Evolutionary conservation across 164 flowering plant genomes (phyloP).

Genomic region (Liquidambar formosana): DNA sequence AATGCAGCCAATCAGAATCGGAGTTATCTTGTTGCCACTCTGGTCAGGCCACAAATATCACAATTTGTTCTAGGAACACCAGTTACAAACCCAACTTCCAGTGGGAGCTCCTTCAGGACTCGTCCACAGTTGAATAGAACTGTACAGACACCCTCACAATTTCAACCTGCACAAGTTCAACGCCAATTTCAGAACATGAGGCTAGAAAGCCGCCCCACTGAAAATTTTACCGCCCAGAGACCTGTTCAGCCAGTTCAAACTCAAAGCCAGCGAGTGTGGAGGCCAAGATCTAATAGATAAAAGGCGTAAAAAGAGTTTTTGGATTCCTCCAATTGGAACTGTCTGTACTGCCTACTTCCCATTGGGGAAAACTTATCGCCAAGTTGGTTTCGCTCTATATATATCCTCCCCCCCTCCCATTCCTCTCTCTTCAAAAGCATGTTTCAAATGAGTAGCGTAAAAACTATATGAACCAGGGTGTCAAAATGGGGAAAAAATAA

Average conservation of each 20-base stretch:
- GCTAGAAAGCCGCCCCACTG: conserved; percentile 13
- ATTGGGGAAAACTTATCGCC: no score
- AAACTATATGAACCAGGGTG: no score
- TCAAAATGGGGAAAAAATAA: no score
- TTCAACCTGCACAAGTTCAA: conserved; percentile 14
- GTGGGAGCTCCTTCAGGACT: neutral
- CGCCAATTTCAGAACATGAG: conserved; percentile 16
- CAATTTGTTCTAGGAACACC: conserved; percentile 8
- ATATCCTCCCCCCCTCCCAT: no score
- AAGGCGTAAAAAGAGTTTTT: neutral
- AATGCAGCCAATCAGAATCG: conserved; percentile 23
- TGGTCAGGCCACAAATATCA: conserved; percentile 42
- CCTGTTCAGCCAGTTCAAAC: conserved; percentile 1
- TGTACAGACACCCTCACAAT: conserved; percentile 7
- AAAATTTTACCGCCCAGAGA: neutral
- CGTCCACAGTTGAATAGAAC: neutral
- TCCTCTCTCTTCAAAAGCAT: no score
- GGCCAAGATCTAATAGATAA: conserved; percentile 25
- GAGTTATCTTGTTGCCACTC: conserved; percentile 26
- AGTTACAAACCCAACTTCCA: neutral
- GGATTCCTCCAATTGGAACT: no score
- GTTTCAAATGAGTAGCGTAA: no score
- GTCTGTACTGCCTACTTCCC: no score
- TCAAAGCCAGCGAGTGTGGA: conserved; percentile 36
- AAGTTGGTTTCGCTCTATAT: no score